phyloP scores from a whole-genome alignment of 148 eudicot genomes.

The Pharnaceum exiguum region DNA sequence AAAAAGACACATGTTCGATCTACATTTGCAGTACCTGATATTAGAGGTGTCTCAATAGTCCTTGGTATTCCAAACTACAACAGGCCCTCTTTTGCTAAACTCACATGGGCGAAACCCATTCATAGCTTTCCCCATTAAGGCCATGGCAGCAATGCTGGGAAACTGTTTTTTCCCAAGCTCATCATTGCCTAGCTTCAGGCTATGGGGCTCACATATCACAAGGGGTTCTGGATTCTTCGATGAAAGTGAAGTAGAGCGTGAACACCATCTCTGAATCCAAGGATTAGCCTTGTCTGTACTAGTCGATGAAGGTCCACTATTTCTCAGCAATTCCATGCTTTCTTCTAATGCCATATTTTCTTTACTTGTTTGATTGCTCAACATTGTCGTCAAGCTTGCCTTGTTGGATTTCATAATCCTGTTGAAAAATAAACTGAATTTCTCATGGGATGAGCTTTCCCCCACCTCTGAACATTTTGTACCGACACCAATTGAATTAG shows the following conservation, averaged over 20 bases:
- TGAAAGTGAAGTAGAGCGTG: slow-evolving; percentile 8
- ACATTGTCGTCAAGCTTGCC: slow-evolving; percentile 16
- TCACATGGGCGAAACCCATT: slow-evolving; percentile 55
- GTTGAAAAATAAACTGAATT: slow-evolving; percentile 26
- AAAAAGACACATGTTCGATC: too few species aligned
- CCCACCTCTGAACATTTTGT: slow-evolving; percentile 39
- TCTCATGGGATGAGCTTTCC: slow-evolving; percentile 41
- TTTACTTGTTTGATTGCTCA: slow-evolving; percentile 18
- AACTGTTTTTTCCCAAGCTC: slow-evolving; percentile 58
- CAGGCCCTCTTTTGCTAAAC: slow-evolving; percentile 50
- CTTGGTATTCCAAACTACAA: slow-evolving; percentile 68
- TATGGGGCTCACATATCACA: slow-evolving; percentile 57
- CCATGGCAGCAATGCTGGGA: slow-evolving; percentile 86
- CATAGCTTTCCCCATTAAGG: slow-evolving; percentile 76
- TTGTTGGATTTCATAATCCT: slow-evolving; percentile 17
- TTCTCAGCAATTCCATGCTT: slow-evolving; percentile 10
- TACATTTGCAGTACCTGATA: not conserved
- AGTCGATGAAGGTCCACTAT: slow-evolving; percentile 16
- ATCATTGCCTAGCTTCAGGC: slow-evolving; percentile 36
- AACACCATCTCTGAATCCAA: slow-evolving; percentile 87
- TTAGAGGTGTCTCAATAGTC: slow-evolving; percentile 18
- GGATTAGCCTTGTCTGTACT: slow-evolving; percentile 22
- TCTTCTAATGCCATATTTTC: slow-evolving; percentile 16
- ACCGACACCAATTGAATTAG: slow-evolving; percentile 36
- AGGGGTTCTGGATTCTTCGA: slow-evolving; percentile 35